A percentile compares a stretch with the other conserved stretches of the same genome.
Conservation (phyloP, 78 protist genomes). For the Dictyostelium brefeldianum region DNA sequence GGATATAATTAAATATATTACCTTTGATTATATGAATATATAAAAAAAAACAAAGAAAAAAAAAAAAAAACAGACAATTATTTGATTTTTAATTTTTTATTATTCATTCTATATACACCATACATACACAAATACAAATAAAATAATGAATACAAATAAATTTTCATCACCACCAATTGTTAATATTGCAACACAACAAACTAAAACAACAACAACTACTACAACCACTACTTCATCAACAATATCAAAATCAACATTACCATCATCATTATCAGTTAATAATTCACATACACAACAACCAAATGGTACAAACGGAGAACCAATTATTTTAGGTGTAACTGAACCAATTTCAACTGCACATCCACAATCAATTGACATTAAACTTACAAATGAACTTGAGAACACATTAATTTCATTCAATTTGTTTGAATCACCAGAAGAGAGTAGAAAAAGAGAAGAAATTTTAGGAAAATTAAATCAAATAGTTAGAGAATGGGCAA, state of each 20-base stretch:
- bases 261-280: neutral
- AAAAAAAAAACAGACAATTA: neutral
- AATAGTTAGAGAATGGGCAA: slow-evolving; percentile 86
- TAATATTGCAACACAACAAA: neutral
- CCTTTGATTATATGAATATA: too few species aligned
- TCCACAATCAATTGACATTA: slow-evolving; percentile 68
- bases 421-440: slow-evolving; percentile 84
- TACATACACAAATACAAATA: too few species aligned
- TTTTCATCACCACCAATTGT: neutral
- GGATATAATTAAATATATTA: too few species aligned
- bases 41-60: too few species aligned
- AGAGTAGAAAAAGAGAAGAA: slow-evolving; percentile 76
- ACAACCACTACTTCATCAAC: neutral
- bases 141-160: too few species aligned
- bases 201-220: neutral
- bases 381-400: slow-evolving; percentile 56
- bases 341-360: slow-evolving; percentile 68
- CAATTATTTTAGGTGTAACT: slow-evolving; percentile 54
- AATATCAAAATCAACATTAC: neutral
- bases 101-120: too few species aligned
- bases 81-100: too few species aligned
- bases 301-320: neutral
- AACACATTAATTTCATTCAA: slow-evolving; percentile 18
- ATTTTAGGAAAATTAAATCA: slow-evolving; percentile 81
- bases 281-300: neutral